phyloP scores from a whole-genome alignment of 495 filamentous ascomycete species.

The Daldinia bambusicola region DNA sequence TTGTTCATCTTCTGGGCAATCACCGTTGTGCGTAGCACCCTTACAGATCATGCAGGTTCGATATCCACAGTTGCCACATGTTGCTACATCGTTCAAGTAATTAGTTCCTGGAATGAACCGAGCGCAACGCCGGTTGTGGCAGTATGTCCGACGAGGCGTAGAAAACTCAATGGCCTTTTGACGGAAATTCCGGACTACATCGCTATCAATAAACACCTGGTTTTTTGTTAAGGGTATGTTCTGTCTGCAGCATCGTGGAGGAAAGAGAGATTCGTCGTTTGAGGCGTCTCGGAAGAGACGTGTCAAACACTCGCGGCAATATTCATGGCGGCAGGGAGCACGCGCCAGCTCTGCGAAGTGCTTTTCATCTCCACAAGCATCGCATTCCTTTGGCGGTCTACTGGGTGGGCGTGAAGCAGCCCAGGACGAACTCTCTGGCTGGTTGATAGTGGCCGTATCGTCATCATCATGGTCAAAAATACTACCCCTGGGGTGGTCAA shows the following conservation, averaged over 20 bases:
- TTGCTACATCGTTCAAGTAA: conserved; percentile 52
- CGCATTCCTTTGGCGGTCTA: conserved; percentile 14
- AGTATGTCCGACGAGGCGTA: conserved; percentile 61
- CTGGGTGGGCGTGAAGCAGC: conserved; percentile 27
- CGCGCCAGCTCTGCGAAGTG: conserved; percentile 22
- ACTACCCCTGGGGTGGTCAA: background rate
- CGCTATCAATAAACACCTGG: conserved; percentile 45
- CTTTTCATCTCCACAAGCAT: conserved; percentile 32
- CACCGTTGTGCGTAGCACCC: conserved; percentile 52
- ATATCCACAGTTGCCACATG: conserved; percentile 52
- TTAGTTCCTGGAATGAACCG: conserved; percentile 53
- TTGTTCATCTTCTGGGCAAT: conserved; percentile 77
- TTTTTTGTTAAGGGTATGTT: conserved; percentile 51
- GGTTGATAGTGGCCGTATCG: conserved; percentile 2
- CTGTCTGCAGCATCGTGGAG: conserved; percentile 62
- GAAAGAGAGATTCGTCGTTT: conserved; percentile 61
- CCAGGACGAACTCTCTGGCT: conserved; percentile 41
- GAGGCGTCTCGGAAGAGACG: conserved; percentile 54
- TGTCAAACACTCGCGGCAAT: conserved; percentile 59
- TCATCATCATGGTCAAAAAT: background rate
- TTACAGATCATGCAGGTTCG: conserved; percentile 63
- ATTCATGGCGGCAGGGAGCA: conserved; percentile 55
- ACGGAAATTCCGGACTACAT: conserved; percentile 48
- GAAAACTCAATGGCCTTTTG: conserved; percentile 58
- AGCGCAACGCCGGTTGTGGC: conserved; percentile 54